A percentile compares a stretch with the other conserved stretches of the same genome.
Conservation (phyloP, 495 filamentous ascomycete genomes). For the Hypoxylon lienhwacheense region DNA sequence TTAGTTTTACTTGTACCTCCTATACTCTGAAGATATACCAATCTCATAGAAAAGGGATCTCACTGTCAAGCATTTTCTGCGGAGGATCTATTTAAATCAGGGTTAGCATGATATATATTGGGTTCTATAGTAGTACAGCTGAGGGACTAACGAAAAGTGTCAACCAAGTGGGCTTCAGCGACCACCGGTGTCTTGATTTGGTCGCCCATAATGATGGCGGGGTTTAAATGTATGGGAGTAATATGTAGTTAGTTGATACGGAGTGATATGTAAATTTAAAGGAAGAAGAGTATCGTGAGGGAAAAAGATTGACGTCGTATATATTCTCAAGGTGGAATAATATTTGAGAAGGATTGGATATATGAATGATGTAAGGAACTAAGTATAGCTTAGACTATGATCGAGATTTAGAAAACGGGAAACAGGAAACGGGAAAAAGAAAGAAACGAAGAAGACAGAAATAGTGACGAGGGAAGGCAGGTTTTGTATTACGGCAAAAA, state of each 20-base stretch:
- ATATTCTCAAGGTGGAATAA: background rate
- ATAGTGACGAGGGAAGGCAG: slow-evolving; percentile 30
- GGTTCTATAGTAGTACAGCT: background rate
- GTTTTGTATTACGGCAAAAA: slow-evolving; percentile 38
- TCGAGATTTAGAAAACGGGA: background rate
- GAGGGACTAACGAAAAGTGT: slow-evolving; percentile 68
- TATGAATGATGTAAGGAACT: slow-evolving; percentile 5
- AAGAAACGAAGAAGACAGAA: slow-evolving; percentile 18
- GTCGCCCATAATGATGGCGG: slow-evolving; percentile 65
- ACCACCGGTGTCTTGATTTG: slow-evolving; percentile 68
- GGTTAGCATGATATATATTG: slow-evolving; percentile 22
- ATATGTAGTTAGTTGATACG: slow-evolving; percentile 29
- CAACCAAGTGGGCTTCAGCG: slow-evolving; percentile 79
- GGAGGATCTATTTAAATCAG: slow-evolving; percentile 48
- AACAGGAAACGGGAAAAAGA: slow-evolving; percentile 2
- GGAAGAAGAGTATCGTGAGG: background rate
- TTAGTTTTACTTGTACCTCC: slow-evolving; percentile 36
- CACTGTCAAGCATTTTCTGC: slow-evolving; percentile 64
- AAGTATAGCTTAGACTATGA: slow-evolving; percentile 9
- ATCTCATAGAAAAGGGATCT: slow-evolving; percentile 36
- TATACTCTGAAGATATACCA: background rate
- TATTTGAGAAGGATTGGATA: slow-evolving; percentile 13
- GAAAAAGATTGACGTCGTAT: slow-evolving; percentile 17
- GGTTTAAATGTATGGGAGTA: too few relatives aligned
- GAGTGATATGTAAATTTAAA: slow-evolving; percentile 29